Evolutionary conservation across 192 early-diverging fungal genomes (phyloP), one percentile per base, ranked within the genome.

Genomic region (Coemansia nantahalensis): DNA sequence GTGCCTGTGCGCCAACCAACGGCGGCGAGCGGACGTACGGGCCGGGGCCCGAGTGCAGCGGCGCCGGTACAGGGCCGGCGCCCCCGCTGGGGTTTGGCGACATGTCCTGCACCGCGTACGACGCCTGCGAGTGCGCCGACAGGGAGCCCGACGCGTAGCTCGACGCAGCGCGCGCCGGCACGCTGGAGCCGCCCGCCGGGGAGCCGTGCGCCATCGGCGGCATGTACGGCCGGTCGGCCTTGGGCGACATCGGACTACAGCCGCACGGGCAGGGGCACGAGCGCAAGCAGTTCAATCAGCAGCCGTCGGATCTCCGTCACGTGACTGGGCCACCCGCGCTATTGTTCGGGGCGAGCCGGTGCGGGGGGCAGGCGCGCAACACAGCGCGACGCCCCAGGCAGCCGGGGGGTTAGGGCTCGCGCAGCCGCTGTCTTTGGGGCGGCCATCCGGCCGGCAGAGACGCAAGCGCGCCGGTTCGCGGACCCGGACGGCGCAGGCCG

Each of bases 241-340:
- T 76, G 43, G 72, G 61, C 24, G 72, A 77, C 62, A 77, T 62
- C 34, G 73, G 58, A 32, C 66, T 77, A 76, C 26, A 37, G 16
- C 9, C 23, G 48, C 9, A 37, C 30, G 28, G 17, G 13, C 45
- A 16, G 32, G 28, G 4, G 12, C 45, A 36, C 5, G 11, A 50
- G 18, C 31, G 10, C 5, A 22, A 50, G 18, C 31, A 11, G 31
- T 7, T 32, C 10, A 11, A 9, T 11, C 10, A 32, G 8, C 31
- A 32, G 31, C 31, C 4, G 26, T 28, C 26, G 26, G 26, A n/a
- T n/a, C n/a, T n/a, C n/a, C n/a, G n/a, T n/a, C n/a, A n/a, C n/a
- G n/a, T n/a, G n/a, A n/a, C n/a, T n/a, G n/a, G n/a, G n/a, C n/a
- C n/a, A n/a, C n/a, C n/a, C n/a, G n/a, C n/a, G n/a, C n/a, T n/a